Evolutionary conservation across 1,284 basidiomycete species (phyloP), one percentile per base, ranked within the genome.

Genomic region (Ganoderma sinense): DNA sequence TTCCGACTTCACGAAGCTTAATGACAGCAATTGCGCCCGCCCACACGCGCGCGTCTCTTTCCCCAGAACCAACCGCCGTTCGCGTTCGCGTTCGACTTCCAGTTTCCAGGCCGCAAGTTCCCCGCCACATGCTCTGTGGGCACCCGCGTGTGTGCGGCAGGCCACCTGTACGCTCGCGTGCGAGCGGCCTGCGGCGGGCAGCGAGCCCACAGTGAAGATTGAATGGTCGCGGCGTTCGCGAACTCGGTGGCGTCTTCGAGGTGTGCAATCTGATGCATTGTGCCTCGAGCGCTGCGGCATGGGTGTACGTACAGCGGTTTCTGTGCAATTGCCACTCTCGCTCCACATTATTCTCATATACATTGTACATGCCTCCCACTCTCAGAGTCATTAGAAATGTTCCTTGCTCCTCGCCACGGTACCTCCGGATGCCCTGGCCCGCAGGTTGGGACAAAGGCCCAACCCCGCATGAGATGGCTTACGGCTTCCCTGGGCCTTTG

Each of bases 201-300:
- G 36, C 18, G 56, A 18, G 56, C 18, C 23, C 56, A 36, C 56
- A 59, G 11, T 59, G 33, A 39, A 39, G 23, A 59, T 6, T 39
- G 36, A 39, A 39, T 39, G 36, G 33, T 39, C 16, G 29, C 29
- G 14, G 41, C n/a, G 45, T 63, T 48, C 62, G 45, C 62, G 62
- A 51, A 63, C 29, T 36, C 40, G 31, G 62, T 63, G 62, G 62
- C 62, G 62, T 51, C 51, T 51, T 63, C 62, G 45, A 48, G 45
- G 33, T 33, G 36, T 18, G 33, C 23, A n/a, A 26, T 53, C 56
- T 36, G 56, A 39, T 36, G n/a, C 48, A 6, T 53, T 14, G 48
- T 26, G 36, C 20, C 18, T n/a, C 33, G 36, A n/a, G 56, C 33
- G 56, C 33, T 33, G 20, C 56, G 56, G 60, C 26, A 48, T 33